Evolutionary conservation across 441 rosid species (phyloP).

Genomic region (Syzygium syzygioides): DNA sequence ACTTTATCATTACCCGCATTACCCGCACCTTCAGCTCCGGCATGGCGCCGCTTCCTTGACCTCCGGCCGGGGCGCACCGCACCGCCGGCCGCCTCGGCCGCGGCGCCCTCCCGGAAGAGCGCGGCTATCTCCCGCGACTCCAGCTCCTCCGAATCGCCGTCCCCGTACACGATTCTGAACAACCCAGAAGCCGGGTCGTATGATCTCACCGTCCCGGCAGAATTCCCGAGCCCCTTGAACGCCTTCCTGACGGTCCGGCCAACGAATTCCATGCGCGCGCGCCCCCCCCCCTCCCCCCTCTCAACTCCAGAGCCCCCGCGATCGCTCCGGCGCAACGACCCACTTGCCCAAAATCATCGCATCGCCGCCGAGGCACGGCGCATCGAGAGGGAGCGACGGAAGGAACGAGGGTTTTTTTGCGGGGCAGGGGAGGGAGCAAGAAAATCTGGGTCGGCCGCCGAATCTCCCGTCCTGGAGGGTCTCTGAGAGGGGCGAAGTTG

Average conservation of each 20-base stretch:
- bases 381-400: not conserved
- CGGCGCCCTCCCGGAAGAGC: slow-evolving; percentile 16
- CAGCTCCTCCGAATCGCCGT: slow-evolving; percentile 60
- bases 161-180: slow-evolving; percentile 58
- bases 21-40: slow-evolving; percentile 23
- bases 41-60: slow-evolving; percentile 54
- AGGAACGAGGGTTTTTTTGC: not conserved
- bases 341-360: not conserved
- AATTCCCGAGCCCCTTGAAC: slow-evolving; percentile 37
- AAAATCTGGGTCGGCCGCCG: not conserved
- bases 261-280: slow-evolving; percentile 44
- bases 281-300: not conserved
- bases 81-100: slow-evolving; percentile 17
- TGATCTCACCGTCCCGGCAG: slow-evolving; percentile 49
- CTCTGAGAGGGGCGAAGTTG: not conserved
- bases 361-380: not conserved
- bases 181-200: slow-evolving; percentile 45
- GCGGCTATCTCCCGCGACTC: slow-evolving; percentile 35
- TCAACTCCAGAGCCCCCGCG: not conserved
- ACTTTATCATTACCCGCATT: not conserved
- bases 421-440: not conserved
- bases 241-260: slow-evolving; percentile 58
- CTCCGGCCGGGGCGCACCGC: slow-evolving; percentile 41
- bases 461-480: not conserved
- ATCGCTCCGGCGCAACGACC: not conserved